phyloP scores from a whole-genome alignment of 2,329 filamentous ascomycete species.

The Epichloe sylvatica region DNA sequence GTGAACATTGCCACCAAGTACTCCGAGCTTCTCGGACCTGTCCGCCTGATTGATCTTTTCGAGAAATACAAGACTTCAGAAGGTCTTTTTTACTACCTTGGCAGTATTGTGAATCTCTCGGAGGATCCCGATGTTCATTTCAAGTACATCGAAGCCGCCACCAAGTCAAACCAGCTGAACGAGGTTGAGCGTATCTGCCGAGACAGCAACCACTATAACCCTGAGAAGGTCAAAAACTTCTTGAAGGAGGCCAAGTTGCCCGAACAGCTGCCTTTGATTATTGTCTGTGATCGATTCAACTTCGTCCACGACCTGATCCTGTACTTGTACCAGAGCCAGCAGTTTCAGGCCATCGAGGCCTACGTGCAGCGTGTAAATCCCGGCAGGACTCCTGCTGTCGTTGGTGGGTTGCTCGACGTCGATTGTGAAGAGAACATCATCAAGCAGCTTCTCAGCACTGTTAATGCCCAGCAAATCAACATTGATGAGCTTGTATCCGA shows the following conservation, averaged over 20 bases:
- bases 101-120: conserved; percentile 92
- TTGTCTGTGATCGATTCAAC: conserved; percentile 98
- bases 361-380: conserved; percentile 98
- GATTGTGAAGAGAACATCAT: conserved; percentile 96
- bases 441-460: conserved; percentile 75
- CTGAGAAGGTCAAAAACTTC: conserved; percentile 98
- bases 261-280: conserved; percentile 91
- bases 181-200: conserved; percentile 96
- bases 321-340: conserved; percentile 96
- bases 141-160: conserved; percentile 98
- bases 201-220: conserved; percentile 79
- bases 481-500: conserved; percentile 89
- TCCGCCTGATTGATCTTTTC: conserved; percentile 76
- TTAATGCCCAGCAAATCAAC: conserved; percentile 71
- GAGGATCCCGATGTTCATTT: conserved; percentile 94
- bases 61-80: conserved; percentile 97
- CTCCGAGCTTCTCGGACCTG: conserved; percentile 84
- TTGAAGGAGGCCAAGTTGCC: conserved; percentile 86
- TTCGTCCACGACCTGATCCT: conserved; percentile 94
- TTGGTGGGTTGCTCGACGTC: conserved; percentile 87
- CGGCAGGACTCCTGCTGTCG: conserved; percentile 73
- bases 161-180: conserved; percentile 80
- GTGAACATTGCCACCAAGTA: conserved; percentile 96
- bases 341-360: conserved; percentile 96
- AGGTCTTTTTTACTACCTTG: conserved; percentile 97